These are phyloP conservation scores for Microbotryum silenes-acaulis DNA, from an alignment of 1,284 basidiomycete genomes.

Conservation along the genomic window DNA sequence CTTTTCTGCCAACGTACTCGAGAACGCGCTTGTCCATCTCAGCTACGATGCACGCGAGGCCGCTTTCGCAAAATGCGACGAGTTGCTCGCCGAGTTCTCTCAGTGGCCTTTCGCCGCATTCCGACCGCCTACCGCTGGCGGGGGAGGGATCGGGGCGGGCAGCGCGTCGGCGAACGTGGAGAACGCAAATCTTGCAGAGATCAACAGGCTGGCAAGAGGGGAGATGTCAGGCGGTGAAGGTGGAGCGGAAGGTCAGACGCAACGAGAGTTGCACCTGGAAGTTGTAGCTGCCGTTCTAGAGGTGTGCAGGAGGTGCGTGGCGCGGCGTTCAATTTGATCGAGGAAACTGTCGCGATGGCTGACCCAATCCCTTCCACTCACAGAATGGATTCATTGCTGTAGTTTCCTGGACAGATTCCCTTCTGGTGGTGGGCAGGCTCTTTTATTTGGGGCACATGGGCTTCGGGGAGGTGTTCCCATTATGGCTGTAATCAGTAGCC, in stretches of 20 bases:
- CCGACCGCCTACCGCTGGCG: constrained; percentile 35
- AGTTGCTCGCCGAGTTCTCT: constrained; percentile 79
- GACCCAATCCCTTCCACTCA: too few relatives aligned
- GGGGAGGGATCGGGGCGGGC: constrained; percentile 39
- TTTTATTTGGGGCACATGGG: too few relatives aligned
- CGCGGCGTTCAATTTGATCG: too few relatives aligned
- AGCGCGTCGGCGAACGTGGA: constrained; percentile 36
- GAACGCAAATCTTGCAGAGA: constrained; percentile 64
- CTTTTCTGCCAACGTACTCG: constrained; percentile 91
- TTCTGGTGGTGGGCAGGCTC: too few relatives aligned
- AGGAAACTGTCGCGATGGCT: too few relatives aligned
- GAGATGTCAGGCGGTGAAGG: constrained; percentile 31
- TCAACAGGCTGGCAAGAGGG: constrained; percentile 67
- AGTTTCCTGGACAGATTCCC: too few relatives aligned
- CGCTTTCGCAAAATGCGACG: constrained; percentile 83
- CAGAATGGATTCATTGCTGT: too few relatives aligned
- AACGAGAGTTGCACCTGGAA: constrained; percentile 74
- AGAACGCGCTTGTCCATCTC: constrained; percentile 78
- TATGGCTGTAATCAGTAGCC: too few relatives aligned
- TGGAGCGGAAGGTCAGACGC: constrained; percentile 17
- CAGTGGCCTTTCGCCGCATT: constrained; percentile 73
- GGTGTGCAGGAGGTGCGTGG: constrained; percentile 46
- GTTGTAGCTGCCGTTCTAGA: constrained; percentile 81
- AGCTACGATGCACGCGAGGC: constrained; percentile 84
- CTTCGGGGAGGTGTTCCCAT: too few relatives aligned